phyloP scores from a whole-genome alignment of 2,329 filamentous ascomycete genomes.

The Calycina marina region DNA sequence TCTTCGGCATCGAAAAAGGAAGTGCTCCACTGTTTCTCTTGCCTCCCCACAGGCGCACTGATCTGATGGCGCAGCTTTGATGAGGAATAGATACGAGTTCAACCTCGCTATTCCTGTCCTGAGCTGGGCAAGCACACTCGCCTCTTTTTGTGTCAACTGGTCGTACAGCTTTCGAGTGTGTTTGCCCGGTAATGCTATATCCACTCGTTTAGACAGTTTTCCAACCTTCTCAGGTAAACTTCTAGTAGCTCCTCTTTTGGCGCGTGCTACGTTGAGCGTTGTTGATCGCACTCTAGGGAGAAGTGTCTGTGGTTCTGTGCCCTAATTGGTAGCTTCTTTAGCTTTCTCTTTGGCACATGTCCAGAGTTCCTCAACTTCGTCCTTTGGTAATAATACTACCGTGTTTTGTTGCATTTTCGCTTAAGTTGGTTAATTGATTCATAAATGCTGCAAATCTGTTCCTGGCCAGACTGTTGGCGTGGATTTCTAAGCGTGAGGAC shows the following conservation, averaged over 20 bases:
- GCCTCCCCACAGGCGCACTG: not conserved
- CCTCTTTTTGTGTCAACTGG: not conserved
- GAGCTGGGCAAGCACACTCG: not conserved
- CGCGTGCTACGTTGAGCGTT: not conserved
- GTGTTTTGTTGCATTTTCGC: not conserved
- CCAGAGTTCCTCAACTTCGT: not conserved
- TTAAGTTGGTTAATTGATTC: not conserved
- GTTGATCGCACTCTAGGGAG: not conserved
- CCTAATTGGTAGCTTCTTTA: not conserved
- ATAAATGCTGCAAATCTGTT: conserved; percentile 29
- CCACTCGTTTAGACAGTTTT: conserved; percentile 1
- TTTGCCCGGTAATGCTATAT: not conserved
- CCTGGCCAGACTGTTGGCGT: conserved; percentile 18
- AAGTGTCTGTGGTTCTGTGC: not conserved
- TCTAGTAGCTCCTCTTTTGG: not conserved
- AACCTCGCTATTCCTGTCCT: not conserved
- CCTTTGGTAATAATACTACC: conserved; percentile 1
- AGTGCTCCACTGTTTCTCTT: not conserved
- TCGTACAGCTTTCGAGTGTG: not conserved
- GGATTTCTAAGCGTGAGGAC: not conserved
- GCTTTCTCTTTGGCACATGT: conserved; percentile 1
- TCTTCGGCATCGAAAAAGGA: not conserved
- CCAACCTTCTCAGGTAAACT: conserved; percentile 1
- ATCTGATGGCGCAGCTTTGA: not conserved
- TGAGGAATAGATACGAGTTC: not conserved